Evolutionary conservation across 2,329 filamentous ascomycete genomes (phyloP), one percentile per base, ranked within the genome.

Genomic region (Hymenoscyphus scutula): DNA sequence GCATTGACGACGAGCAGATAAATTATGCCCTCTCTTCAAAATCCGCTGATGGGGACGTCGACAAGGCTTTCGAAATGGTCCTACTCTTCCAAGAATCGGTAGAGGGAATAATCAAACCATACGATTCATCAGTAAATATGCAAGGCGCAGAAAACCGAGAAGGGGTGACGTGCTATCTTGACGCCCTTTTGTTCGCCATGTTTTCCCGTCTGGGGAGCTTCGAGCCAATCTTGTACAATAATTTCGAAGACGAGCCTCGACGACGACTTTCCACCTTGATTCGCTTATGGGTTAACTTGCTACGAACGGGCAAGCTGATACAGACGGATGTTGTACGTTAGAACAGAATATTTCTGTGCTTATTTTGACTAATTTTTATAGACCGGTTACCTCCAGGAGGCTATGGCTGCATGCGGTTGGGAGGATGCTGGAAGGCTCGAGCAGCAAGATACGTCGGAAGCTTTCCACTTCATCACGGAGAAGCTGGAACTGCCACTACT

Each of bases 381-480:
- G 89, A 96, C 91, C 7, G 84, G 89, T 75, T 82, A 92, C 67
- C 82, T 99, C 15, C 93, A 97, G 76, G 86, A 94, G 48, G 82
- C 92, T 10, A 77, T 98, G 45, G 88, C 89, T 19, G 89, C 88
- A 59, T 97, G 93, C 74, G 95, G 94, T 3, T 98, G 95, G 95
- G 79, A 84, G 68, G 92, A 96, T 62, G 93, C 93, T 55, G 83
- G 84, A 25, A 77, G 84, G 62, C 74, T 91, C n/a, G 84, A 88
- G 69, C 95, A 98, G 73, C 95, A 99, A 76, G 95, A 99, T 75
- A 91, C 92, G 0, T 97, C 95, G 0, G 95, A 99, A 76, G 93
- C 93, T 0, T 98, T 98, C 74, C 91, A 89, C 0, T 97, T 97
- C 74, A 92, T 99, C 67, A 97, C 94, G 0, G 93, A 92, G 68